phyloP scores from a whole-genome alignment of 2,329 filamentous ascomycete species.

The Domatiomyces globalis region DNA sequence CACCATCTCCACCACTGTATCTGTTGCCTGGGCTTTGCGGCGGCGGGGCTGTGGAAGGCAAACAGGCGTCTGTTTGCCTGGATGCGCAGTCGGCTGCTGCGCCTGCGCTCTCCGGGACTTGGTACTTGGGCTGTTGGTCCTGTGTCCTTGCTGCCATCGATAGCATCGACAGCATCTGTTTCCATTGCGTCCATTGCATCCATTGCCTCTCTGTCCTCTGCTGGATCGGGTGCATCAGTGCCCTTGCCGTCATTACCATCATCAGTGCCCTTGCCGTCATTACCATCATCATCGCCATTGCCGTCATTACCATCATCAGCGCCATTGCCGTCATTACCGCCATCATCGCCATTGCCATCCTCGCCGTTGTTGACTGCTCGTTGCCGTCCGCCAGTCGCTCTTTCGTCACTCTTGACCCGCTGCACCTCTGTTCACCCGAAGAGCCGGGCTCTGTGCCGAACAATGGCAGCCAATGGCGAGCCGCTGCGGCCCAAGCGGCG shows the following conservation, averaged over 20 bases:
- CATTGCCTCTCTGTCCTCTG: background rate
- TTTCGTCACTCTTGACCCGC: too few relatives aligned
- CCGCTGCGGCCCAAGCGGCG: slow-evolving; percentile 39
- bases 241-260: too few relatives aligned
- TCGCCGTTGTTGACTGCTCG: background rate
- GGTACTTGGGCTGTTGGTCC: background rate
- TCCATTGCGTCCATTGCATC: background rate
- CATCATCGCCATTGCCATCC: too few relatives aligned
- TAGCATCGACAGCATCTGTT: too few relatives aligned
- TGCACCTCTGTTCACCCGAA: background rate
- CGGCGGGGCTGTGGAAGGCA: background rate
- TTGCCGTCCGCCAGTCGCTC: too few relatives aligned
- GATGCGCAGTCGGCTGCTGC: background rate
- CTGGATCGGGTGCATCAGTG: background rate
- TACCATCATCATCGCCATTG: too few relatives aligned
- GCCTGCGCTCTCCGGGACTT: background rate
- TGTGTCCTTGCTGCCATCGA: background rate
- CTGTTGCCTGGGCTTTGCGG: background rate
- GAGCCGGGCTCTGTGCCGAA: background rate
- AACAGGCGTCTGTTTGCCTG: background rate
- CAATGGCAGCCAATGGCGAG: slow-evolving; percentile 38
- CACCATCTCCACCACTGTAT: background rate
- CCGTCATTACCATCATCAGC: background rate
- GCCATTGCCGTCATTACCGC: background rate
- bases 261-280: too few relatives aligned